Conservation (phyloP, 1,284 basidiomycete genomes). For the Irpex sp. region DNA sequence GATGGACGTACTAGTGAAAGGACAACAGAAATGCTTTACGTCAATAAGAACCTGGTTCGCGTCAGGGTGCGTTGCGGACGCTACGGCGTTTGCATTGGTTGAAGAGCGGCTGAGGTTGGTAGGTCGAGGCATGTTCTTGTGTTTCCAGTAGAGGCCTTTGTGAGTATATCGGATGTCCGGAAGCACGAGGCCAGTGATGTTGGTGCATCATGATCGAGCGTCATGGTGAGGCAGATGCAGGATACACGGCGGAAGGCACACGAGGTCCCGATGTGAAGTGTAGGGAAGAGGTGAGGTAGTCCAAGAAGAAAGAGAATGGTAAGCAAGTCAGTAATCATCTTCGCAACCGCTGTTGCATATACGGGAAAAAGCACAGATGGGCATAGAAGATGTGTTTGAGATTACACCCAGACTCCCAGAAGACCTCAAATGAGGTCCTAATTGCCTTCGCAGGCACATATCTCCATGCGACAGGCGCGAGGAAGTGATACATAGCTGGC, state of each 20-base stretch:
- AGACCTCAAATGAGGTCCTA: background rate
- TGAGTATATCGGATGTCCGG: background rate
- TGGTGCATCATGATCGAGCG: background rate
- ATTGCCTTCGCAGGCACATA: constrained; percentile 1
- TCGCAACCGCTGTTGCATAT: background rate
- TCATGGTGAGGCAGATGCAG: constrained; percentile 11
- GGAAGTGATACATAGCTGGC: constrained; percentile 28
- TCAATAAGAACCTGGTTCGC: constrained; percentile 17
- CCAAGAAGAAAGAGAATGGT: constrained; percentile 3
- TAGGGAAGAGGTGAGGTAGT: constrained; percentile 11
- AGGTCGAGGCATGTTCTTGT: constrained; percentile 34
- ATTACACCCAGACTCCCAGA: constrained; percentile 1
- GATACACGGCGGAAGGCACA: constrained; percentile 20
- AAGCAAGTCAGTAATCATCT: constrained; percentile 20
- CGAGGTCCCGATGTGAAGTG: constrained; percentile 16
- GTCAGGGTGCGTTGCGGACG: constrained; percentile 30
- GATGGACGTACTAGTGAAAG: background rate
- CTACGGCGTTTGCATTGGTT: constrained; percentile 13
- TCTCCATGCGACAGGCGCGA: constrained; percentile 20
- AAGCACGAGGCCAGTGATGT: constrained; percentile 9
- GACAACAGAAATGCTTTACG: constrained; percentile 1
- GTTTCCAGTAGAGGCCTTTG: constrained; percentile 35
- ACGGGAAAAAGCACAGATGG: background rate
- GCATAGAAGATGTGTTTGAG: background rate
- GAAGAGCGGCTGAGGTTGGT: constrained; percentile 29